phyloP scores from a whole-genome alignment of 768 basidiomycete genomes.

The Calocera cornea region DNA sequence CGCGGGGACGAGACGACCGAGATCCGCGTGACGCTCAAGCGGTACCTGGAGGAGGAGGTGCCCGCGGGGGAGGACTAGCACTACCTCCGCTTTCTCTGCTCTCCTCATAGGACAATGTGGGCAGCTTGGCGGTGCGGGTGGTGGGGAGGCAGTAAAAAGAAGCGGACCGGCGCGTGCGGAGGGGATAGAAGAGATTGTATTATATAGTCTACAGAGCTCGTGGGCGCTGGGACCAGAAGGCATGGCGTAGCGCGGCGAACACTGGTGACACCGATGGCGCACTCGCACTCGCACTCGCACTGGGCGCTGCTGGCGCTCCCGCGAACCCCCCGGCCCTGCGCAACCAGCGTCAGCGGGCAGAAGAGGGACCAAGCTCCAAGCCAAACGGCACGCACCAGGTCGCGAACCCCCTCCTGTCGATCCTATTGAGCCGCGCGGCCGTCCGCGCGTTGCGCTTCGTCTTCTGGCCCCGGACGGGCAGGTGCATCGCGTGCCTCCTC shows the following conservation, averaged over 20 bases:
- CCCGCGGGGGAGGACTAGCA: slow-evolving; percentile 78
- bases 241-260: background rate
- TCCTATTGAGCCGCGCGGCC: slow-evolving; percentile 77
- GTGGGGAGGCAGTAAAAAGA: background rate
- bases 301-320: too few species aligned
- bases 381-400: slow-evolving; percentile 8
- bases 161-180: too few species aligned
- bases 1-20: slow-evolving; percentile 91
- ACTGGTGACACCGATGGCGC: background rate
- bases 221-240: background rate
- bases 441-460: slow-evolving; percentile 84
- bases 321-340: too few species aligned
- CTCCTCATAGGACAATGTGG: too few species aligned
- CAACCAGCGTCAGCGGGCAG: background rate
- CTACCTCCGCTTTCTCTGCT: background rate
- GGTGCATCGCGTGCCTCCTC: slow-evolving; percentile 78
- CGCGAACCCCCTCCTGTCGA: slow-evolving; percentile 45
- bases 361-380: too few species aligned
- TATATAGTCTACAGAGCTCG: background rate
- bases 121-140: background rate
- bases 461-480: slow-evolving; percentile 90
- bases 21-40: slow-evolving; percentile 76
- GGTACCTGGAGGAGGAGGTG: slow-evolving; percentile 91
- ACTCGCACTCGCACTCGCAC: too few species aligned
- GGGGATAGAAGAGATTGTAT: background rate